Evolutionary conservation across 140 eudicot species (phyloP), one percentile per base, ranked within the genome.

Genomic region (Flaveria floridana): DNA sequence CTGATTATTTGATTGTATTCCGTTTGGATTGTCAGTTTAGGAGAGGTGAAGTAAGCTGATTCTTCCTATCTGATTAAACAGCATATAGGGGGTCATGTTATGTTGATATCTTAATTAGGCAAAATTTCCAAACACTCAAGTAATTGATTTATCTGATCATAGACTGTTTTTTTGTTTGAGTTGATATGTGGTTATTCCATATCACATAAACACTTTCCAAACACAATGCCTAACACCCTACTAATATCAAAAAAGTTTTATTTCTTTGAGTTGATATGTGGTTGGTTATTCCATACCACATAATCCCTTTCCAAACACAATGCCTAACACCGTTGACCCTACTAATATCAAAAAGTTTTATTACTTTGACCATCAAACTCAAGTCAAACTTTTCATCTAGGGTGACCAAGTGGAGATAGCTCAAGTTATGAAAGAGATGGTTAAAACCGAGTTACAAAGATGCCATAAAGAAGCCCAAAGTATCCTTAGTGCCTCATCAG

Each of bases 361-460:
- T 28, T 34, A n/a, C 44, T 10, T 37, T 72, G 64, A 63, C 47
- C 14, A 58, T 42, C 10, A 42, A 68, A 72, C 66, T 80, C n/a
- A 44, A 20, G 68, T 80, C 44, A 46, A 66, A 71, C 46, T 77
- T 48, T 63, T 51, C 23, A 63, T 47, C 25, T 61, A 93, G 98
- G 98, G 96, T 76, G 98, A 93, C 83, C 98, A 85, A 71, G 97
- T 93, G 85, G 97, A 93, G 84, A 83, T 88, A 67, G 98, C 95
- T 18, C 98, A 89, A 18, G 83, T 81, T 71, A 85, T 90, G 76
- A 83, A 84, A 76, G 96, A 93, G 64, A 50, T 70, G 3, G 91
- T 93, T 64, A 78, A 82, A 80, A 87, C 70, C 5, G 91, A 88
- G 71, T 81, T 93, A 61, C 81, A 80, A 63, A 93, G 73, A 37